Conservation (phyloP, 75 land plant species). For the Sequoiadendron giganteum region DNA sequence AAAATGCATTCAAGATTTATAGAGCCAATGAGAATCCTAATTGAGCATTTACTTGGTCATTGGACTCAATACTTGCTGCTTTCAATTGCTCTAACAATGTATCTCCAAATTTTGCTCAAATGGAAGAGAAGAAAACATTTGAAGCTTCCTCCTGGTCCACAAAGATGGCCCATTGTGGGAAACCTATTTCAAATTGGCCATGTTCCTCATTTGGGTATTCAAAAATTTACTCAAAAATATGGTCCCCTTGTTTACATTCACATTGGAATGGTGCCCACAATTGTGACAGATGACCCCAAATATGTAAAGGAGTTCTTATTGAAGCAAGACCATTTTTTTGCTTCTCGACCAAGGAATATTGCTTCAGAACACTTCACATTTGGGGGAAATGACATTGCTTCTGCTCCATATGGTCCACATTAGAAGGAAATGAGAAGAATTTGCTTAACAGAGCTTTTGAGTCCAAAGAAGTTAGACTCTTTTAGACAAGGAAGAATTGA, state of each 20-base stretch:
- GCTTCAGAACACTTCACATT: slow-evolving; percentile 20
- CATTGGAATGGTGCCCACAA: slow-evolving; percentile 41
- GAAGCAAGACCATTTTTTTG: slow-evolving; percentile 53
- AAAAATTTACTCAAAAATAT: slow-evolving; percentile 29
- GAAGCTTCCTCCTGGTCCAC: slow-evolving; percentile 25
- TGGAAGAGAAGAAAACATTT: background rate
- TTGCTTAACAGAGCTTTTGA: slow-evolving; percentile 47
- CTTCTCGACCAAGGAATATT: slow-evolving; percentile 36
- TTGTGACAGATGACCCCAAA: slow-evolving; percentile 46
- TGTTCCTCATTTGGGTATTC: slow-evolving; percentile 36
- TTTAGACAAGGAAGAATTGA: slow-evolving; percentile 30
- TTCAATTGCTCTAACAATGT: background rate
- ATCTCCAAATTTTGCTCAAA: background rate
- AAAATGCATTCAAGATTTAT: background rate
- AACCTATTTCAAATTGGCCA: slow-evolving; percentile 45
- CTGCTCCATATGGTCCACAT: slow-evolving; percentile 28
- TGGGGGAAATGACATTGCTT: slow-evolving; percentile 15
- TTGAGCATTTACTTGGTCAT: background rate
- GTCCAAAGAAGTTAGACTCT: slow-evolving; percentile 19
- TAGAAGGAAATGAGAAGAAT: slow-evolving; percentile 38
- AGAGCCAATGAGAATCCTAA: background rate
- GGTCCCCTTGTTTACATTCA: slow-evolving; percentile 58
- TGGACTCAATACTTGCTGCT: background rate
- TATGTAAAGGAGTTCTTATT: slow-evolving; percentile 47
- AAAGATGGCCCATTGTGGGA: slow-evolving; percentile 36